Base-by-base conservation (phyloP, 2,329 filamentous ascomycete genomes). In the Aspergillus fischeri region DNA sequence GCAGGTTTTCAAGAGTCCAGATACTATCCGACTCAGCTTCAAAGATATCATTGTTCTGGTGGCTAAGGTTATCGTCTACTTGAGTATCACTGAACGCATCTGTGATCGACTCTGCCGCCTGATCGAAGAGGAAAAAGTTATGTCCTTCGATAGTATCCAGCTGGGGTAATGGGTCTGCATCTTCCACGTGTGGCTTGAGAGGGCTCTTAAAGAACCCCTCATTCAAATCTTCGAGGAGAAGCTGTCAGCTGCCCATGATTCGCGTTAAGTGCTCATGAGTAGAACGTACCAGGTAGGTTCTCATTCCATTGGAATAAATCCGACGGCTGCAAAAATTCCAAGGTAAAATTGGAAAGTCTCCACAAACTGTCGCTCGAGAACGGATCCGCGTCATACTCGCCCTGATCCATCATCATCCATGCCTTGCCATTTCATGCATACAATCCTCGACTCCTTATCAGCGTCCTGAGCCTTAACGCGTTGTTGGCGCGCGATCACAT, bases 271-370 rank as follows among this genome's bases (percentile, higher is more conserved):
- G 54, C 44, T 47, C 21, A 48, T 42, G 38, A 45, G 38, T 54
- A 28, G 38, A 28, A 66, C 65, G 51, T 63, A 76, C 73, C 69
- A 59, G 72, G 66, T 20, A 76, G 54, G 47, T 62, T 59, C 51
- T 70, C 63, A 49, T 75, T 66, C 71, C 72, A 76, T 25, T 67
- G 62, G 53, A 74, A 62, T 49, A 65, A 60, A 51, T 75, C 73
- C 49, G 75, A 61, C 29, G 72, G 71, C 55, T 70, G 70, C n/a
- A 76, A 57, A 25, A 67, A 64, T 53, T 74, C 68, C 57, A 75
- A 58, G 27, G 69, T 68, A 54, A 77, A 76, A 50, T 65, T 70
- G 2, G 72, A 74, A n/a, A 74, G 60, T 54, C 70, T 68, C 73
- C 73, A 75, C 11, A 75, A 63, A 42, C 67, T 65, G 35, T 72